Evolutionary conservation across 2,329 filamentous ascomycete species (phyloP), one percentile per base, ranked within the genome.

Genomic region (Ceratocystis huliohia): DNA sequence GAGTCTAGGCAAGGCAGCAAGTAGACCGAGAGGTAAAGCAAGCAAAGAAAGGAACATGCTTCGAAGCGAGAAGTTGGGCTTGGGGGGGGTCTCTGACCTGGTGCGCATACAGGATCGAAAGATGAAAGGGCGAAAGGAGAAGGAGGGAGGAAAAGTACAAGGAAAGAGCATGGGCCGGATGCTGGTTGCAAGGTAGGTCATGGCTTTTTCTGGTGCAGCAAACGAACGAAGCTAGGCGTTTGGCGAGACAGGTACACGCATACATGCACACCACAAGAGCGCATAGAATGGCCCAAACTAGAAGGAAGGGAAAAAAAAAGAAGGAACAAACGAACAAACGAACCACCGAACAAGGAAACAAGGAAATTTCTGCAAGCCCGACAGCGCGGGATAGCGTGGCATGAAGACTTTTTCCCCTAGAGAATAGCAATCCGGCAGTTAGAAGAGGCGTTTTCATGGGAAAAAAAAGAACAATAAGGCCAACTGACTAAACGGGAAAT

Each of bases 181-280:
- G 5, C 25, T 37, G 53, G 53, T 30, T 37, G 33, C 8, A 59
- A 59, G 53, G 7, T 13, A 17, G 25, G 53, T 33, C 28, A 33
- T 59, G 53, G 25, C 53, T 17, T 33, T 30, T 25, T 53, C 20
- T 59, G 53, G 53, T 59, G 53, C 53, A 33, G 25, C 53, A 59
- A 59, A 59, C 53, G 53, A 59, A 59, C 53, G 53, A 59, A 59
- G 25, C 28, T n/a, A 59, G 33, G 53, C 22, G 28, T 33, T 33
- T 59, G 53, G 17, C 53, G 25, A 59, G 25, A 17, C 25, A 59
- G 53, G 53, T 10, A 56, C 50, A 20, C 25, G 20, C 50, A 56
- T 33, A 33, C 53, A n/a, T 17, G 33, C 33, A 37, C 33, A 37
- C 33, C 33, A 37, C 8, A 37, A 37, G 33, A 37, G 33, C 48